Evolutionary conservation across 768 basidiomycete genomes (phyloP).

Genomic region (Pleurotus ostreatus): DNA sequence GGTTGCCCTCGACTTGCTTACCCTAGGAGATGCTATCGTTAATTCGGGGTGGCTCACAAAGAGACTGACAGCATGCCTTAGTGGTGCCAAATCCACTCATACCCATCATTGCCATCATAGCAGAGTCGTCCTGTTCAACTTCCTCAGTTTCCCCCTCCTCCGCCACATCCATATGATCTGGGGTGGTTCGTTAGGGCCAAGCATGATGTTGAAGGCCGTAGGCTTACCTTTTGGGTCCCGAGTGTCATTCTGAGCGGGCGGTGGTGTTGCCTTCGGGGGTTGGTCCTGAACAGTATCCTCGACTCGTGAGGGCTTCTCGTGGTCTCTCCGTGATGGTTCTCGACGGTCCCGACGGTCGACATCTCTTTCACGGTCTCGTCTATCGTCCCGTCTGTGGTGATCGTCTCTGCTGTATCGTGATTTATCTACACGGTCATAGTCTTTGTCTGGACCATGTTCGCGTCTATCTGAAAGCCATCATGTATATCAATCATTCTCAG

Average conservation of each 20-base stretch:
- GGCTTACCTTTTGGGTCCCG: slow-evolving; percentile 13
- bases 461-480: slow-evolving; percentile 25
- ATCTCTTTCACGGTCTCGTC: slow-evolving; percentile 30
- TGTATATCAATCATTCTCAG: neutral
- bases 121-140: slow-evolving; percentile 63
- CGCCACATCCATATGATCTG: slow-evolving; percentile 18
- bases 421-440: slow-evolving; percentile 30
- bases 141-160: slow-evolving; percentile 51
- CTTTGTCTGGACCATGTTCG: slow-evolving; percentile 37
- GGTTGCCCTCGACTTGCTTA: slow-evolving; percentile 77
- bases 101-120: slow-evolving; percentile 91
- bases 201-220: neutral
- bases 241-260: slow-evolving; percentile 16
- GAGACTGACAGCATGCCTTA: slow-evolving; percentile 50
- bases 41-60: neutral
- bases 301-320: slow-evolving; percentile 22
- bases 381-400: slow-evolving; percentile 18
- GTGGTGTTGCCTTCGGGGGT: slow-evolving; percentile 18
- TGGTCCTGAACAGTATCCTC: slow-evolving; percentile 19
- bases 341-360: slow-evolving; percentile 18
- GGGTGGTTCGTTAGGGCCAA: slow-evolving; percentile 7
- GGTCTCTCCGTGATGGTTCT: slow-evolving; percentile 30
- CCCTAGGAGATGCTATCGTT: slow-evolving; percentile 40
- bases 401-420: slow-evolving; percentile 18
- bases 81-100: slow-evolving; percentile 83